A percentile compares a stretch with the other conserved stretches of the same genome.
Evolutionary conservation across 2,329 filamentous ascomycete species (phyloP).

Genomic region (Neofusicoccum cordaticola): DNA sequence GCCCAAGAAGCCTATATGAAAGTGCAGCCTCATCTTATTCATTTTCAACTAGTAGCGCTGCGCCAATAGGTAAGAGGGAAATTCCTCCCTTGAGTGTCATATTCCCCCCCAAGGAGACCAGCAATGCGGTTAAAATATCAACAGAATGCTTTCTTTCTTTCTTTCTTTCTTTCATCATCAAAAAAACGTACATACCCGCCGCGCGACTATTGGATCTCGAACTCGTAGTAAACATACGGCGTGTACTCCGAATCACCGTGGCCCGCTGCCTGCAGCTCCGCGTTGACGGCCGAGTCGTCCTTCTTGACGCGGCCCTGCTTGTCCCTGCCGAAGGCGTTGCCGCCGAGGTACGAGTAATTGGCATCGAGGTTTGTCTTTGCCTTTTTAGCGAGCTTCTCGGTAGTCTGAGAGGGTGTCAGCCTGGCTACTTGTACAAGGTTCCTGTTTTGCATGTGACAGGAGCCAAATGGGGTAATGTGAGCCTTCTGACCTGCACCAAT

Average conservation of each 20-base stretch:
- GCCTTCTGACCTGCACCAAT: conserved; percentile 66
- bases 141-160: conserved; percentile 15
- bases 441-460: not conserved
- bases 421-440: not conserved
- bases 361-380: conserved; percentile 66
- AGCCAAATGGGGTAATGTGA: not conserved
- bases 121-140: conserved; percentile 8
- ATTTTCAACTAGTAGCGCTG: no score
- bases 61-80: no score
- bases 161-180: conserved; percentile 2
- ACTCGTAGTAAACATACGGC: conserved; percentile 95
- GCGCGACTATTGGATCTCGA: conserved; percentile 59
- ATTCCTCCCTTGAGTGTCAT: no score
- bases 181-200: not conserved
- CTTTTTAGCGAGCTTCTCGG: conserved; percentile 76
- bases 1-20: not conserved
- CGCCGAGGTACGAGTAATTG: conserved; percentile 86
- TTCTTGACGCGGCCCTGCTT: conserved; percentile 90
- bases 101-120: not conserved
- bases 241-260: conserved; percentile 80
- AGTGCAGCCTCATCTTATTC: no score
- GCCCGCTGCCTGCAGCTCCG: conserved; percentile 77
- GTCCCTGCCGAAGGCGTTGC: conserved; percentile 88
- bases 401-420: conserved; percentile 58
- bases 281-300: conserved; percentile 75